Evolutionary conservation across 257 asterid genomes (phyloP).

Genomic region (Capsicum baccatum): DNA sequence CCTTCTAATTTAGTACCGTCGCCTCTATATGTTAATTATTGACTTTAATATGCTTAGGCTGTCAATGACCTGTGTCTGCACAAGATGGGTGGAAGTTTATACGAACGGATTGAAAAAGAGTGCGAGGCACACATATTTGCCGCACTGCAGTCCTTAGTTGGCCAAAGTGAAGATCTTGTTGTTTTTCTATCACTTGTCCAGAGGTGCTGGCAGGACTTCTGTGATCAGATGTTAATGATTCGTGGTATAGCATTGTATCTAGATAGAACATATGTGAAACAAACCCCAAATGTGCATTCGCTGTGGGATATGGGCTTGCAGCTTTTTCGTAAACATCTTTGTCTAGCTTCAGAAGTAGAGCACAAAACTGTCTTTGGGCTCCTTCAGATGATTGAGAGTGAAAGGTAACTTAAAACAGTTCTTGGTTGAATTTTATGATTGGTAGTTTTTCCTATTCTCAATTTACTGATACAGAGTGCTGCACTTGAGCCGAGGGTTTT

Average conservation of each 20-base stretch:
- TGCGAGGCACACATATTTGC: conserved; percentile 78
- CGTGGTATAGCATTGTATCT: conserved; percentile 93
- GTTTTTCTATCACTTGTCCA: conserved; percentile 92
- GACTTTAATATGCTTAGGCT: conserved; percentile 55
- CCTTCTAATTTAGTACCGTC: conserved; percentile 1
- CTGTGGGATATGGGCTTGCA: conserved; percentile 99
- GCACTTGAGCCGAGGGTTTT: too few relatives aligned
- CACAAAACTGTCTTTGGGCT: conserved; percentile 91
- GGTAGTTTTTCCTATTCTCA: background rate
- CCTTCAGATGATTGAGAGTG: conserved; percentile 87
- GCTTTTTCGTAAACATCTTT: conserved; percentile 89
- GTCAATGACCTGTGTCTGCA: conserved; percentile 92
- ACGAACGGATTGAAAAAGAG: conserved; percentile 80
- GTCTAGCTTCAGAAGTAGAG: conserved; percentile 88
- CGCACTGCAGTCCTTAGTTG: conserved; percentile 79
- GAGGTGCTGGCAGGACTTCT: conserved; percentile 95
- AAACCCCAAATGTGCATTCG: conserved; percentile 81
- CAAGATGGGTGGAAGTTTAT: conserved; percentile 92
- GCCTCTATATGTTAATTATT: conserved; percentile 35
- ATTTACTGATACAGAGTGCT: background rate
- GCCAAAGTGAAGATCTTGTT: conserved; percentile 86
- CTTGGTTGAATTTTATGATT: conserved; percentile 6
- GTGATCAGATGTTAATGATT: conserved; percentile 95
- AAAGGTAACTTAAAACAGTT: conserved; percentile 57
- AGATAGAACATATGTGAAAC: conserved; percentile 95